Base-by-base conservation (phyloP, 352 stramenopile genomes). In the Plasmopara muralis region DNA sequence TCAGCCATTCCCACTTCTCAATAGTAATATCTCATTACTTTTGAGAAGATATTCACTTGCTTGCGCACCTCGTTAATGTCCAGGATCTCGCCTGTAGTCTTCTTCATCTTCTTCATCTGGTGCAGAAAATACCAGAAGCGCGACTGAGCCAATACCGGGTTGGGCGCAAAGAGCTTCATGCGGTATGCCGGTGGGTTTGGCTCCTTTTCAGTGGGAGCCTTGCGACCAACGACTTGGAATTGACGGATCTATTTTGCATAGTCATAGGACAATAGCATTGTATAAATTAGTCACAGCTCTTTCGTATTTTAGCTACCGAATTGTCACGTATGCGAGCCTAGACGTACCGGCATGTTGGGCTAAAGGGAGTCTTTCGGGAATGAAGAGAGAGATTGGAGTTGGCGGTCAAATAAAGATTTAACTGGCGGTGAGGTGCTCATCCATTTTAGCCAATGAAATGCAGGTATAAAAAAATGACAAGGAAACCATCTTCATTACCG, bases 81-180 rank as follows among this genome's bases (percentile, higher is more conserved):
- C 50, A 99, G 79, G 74, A 99, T 99, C 79, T 99, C 96, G 73
- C 97, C 97, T 47, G 97, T 99, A 51, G 96, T 99, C 90, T 99
- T 99, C 93, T 99, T 99, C 96, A 99, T 99, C 89, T 99, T 99
- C 68, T 97, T 94, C 85, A 99, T 98, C 86, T 99, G 96, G 78
- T 99, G 96, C 70, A 99, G 94, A 83, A 99, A 99, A 86, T 99
- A 99, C 97, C 97, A 99, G 89, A 99, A 99, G 74, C 97, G 97
- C 55, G 95, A 99, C 85, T 98, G 98, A 62, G 96, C 97, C 54
- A 98, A 91, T 55, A 99, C 95, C 56, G 85, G 64, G 81, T 98
- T 98, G 48, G 95, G 90, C 31, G 95, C 95, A 74, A 98, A 98
- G 50, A 96, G 68, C 77, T 93, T 93, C 97, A 99, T 99, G 66